Percentiles rank a stretch among this genome's conserved stretches.
These are phyloP conservation scores for Solanum chacoense DNA, from an alignment of 305 asterid species.

Conservation along the genomic window DNA sequence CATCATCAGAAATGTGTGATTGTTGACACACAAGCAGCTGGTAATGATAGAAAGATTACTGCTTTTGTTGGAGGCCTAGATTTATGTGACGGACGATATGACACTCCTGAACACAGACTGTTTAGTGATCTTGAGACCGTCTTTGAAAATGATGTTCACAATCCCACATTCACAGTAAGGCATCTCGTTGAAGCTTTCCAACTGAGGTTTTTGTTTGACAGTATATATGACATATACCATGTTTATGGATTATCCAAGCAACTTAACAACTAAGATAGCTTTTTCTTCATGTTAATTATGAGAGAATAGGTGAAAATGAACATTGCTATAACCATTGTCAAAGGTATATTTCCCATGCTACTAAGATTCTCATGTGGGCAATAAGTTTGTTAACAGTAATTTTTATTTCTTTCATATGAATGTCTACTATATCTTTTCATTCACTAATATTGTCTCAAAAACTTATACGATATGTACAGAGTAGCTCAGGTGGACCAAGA, in stretches of 20 bases:
- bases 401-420: not conserved
- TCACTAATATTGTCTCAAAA: not conserved
- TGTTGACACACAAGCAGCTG: constrained; percentile 11
- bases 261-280: not conserved
- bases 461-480: constrained; percentile 1
- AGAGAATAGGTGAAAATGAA: not conserved
- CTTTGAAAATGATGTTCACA: constrained; percentile 12
- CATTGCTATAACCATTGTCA: not conserved
- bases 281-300: not conserved
- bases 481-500: constrained; percentile 9
- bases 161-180: constrained; percentile 15
- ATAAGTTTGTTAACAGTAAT: not conserved
- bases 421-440: not conserved
- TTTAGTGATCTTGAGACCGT: constrained; percentile 14
- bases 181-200: not conserved
- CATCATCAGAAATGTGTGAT: constrained; percentile 21
- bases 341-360: not conserved
- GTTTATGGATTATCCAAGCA: not conserved
- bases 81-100: constrained; percentile 19
- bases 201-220: not conserved
- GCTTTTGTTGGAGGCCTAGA: constrained; percentile 19
- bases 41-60: constrained; percentile 3
- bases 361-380: not conserved
- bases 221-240: not conserved
- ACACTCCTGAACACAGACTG: constrained; percentile 15